These are phyloP conservation scores for Gnomoniopsis sp. DNA, from an alignment of 2,329 filamentous ascomycete genomes.

Conservation along the genomic window DNA sequence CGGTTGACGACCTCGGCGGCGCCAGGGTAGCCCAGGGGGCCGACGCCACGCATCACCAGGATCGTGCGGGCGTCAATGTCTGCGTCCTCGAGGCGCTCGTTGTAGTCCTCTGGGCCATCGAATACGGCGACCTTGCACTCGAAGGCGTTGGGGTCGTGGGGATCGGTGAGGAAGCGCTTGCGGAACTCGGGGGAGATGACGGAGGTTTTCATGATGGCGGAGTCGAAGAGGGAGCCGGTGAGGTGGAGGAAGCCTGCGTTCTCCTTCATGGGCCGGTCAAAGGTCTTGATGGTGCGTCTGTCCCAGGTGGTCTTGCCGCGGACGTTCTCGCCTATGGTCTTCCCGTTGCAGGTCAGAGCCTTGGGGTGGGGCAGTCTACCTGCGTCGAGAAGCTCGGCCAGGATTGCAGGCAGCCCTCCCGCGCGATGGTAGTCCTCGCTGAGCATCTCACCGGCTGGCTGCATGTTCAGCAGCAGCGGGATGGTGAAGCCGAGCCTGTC, in stretches of 20 bases:
- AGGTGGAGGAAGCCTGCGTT: conserved; percentile 51
- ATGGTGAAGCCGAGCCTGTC: conserved; percentile 46
- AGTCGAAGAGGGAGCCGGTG: conserved; percentile 44
- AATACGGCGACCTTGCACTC: conserved; percentile 45
- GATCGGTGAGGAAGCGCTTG: conserved; percentile 40
- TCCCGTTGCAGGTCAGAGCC: conserved; percentile 43
- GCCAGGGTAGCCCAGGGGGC: conserved; percentile 47
- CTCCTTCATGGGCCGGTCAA: conserved; percentile 40
- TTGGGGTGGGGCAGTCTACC: conserved; percentile 25
- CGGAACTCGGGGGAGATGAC: conserved; percentile 45
- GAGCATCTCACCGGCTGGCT: conserved; percentile 47
- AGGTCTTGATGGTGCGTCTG: conserved; percentile 41
- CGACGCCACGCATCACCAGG: conserved; percentile 46
- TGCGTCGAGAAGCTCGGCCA: conserved; percentile 49
- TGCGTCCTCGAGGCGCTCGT: conserved; percentile 38
- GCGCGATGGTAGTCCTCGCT: conserved; percentile 18
- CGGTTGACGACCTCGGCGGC: conserved; percentile 52
- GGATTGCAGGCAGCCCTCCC: conserved; percentile 34
- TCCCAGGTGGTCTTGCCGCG: conserved; percentile 46
- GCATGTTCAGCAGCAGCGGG: conserved; percentile 51
- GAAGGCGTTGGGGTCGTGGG: conserved; percentile 44
- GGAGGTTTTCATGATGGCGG: conserved; percentile 51
- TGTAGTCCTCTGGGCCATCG: conserved; percentile 48
- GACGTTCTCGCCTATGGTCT: conserved; percentile 40
- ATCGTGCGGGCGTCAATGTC: conserved; percentile 40